Evolutionary conservation across 768 basidiomycete species (phyloP), one percentile per base, ranked within the genome.

Genomic region (Mycena kentingensis): DNA sequence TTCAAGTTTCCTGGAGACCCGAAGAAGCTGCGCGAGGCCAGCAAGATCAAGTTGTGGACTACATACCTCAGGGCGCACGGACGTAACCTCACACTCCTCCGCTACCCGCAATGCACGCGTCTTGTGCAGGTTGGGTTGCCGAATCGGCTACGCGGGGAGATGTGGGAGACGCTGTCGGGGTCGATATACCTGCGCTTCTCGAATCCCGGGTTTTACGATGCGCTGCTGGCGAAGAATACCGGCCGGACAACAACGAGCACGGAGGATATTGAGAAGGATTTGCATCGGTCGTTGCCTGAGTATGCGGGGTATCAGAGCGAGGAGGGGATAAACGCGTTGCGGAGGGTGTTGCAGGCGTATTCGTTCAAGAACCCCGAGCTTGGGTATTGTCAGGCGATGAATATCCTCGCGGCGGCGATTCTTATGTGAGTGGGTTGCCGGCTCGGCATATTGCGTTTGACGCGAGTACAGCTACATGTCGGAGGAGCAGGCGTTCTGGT

Each of bases 361-460:
- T 92, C 93, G 46, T 93, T 93, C 72, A 88, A 87, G 72, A 98
- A 97, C 64, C 94, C 95, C 0, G 89, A 93, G 63, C 73, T 93
- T 16, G 91, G 93, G n/a, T 95, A 95, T 68, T 96, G 94, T 67
- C 95, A 91, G 87, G 97, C 96, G 5, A 93, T 99, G 92, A 99
- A 99, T 67, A 96, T 99, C 43, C 81, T 98, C 36, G 90, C 90
- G 0, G 95, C 96, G 24, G 94, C 93, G n/a, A 87, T 96, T 63
- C 76, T 96, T 46, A 93, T 95, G 92, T 93, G 62, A 58, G 82
- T 67, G 19, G 0, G 12, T 19, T 39, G 32, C 16, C 8, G 32
- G 22, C 16, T 2, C 7, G 41, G 13, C 32, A 19, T 37, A 35
- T 44, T 25, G 44, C 34, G 43, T 7, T 59, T 68, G 36, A 64